Percentiles rank a stretch among this genome's conserved stretches.
These are phyloP conservation scores for Fusarium piperis DNA, from an alignment of 2,329 filamentous ascomycete genomes.

Conservation along the genomic window DNA sequence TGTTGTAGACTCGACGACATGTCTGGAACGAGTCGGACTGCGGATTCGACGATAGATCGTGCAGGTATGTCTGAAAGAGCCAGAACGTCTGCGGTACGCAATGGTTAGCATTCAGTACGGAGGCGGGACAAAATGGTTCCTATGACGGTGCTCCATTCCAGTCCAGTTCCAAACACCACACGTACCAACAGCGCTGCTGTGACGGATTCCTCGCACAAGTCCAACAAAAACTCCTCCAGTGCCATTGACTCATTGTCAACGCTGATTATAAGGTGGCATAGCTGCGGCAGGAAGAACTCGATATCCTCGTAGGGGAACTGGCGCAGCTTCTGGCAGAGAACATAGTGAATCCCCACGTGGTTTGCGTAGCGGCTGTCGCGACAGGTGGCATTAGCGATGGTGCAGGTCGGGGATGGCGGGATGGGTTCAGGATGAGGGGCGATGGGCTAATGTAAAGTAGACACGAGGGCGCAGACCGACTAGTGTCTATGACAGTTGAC, in stretches of 20 bases:
- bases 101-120: constrained; percentile 29
- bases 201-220: constrained; percentile 87
- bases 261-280: constrained; percentile 89
- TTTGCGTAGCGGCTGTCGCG: constrained; percentile 80
- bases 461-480: background rate
- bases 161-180: constrained; percentile 29
- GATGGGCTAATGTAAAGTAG: background rate
- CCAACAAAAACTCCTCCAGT: constrained; percentile 85
- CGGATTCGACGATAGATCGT: constrained; percentile 80
- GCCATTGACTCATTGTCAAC: constrained; percentile 93
- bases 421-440: constrained; percentile 5
- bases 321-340: constrained; percentile 87
- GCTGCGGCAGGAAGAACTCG: constrained; percentile 89
- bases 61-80: constrained; percentile 88
- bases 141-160: constrained; percentile 19
- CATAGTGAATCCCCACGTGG: constrained; percentile 90
- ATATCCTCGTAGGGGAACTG: constrained; percentile 92
- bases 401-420: constrained; percentile 27
- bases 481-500: background rate
- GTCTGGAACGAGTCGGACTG: constrained; percentile 83
- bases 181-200: constrained; percentile 83
- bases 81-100: constrained; percentile 75
- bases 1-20: constrained; percentile 85
- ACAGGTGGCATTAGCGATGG: constrained; percentile 41
- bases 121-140: background rate